phyloP scores from a whole-genome alignment of 208 protist genomes.

The Tetramitus jugosus region DNA sequence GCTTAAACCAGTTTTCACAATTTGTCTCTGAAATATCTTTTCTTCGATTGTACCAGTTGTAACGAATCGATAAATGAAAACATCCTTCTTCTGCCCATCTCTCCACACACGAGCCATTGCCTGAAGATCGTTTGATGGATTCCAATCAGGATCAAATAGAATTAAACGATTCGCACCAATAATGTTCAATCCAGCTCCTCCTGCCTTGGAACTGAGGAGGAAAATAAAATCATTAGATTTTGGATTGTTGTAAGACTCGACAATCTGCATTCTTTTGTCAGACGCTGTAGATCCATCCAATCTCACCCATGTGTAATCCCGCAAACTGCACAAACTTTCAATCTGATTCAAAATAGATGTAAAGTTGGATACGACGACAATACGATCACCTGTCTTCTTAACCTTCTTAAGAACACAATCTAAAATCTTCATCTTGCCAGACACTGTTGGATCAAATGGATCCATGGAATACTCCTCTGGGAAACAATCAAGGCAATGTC shows the following conservation, averaged over 20 bases:
- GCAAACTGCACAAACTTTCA: not conserved
- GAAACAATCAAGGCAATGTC: not conserved
- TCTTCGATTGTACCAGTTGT: conserved; percentile 96
- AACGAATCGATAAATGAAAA: conserved; percentile 93
- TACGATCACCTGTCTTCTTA: conserved; percentile 1
- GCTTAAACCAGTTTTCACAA: conserved; percentile 62
- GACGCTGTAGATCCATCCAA: conserved; percentile 88
- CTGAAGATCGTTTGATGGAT: conserved; percentile 74
- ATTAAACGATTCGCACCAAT: conserved; percentile 93
- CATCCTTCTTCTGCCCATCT: conserved; percentile 86
- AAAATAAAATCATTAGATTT: conserved; percentile 79
- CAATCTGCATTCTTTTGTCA: conserved; percentile 61
- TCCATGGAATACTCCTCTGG: not conserved
- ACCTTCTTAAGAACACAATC: not conserved
- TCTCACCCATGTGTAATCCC: conserved; percentile 69
- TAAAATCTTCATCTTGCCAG: conserved; percentile 24
- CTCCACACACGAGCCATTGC: conserved; percentile 58
- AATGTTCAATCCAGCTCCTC: conserved; percentile 95
- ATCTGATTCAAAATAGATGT: conserved; percentile 23
- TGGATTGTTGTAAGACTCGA: conserved; percentile 86
- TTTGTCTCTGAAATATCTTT: conserved; percentile 91
- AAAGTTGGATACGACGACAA: conserved; percentile 25
- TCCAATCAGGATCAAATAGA: conserved; percentile 97
- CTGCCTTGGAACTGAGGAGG: conserved; percentile 90
- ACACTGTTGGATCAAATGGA: not conserved